Percentiles rank a stretch among this genome's conserved stretches.
Conservation (phyloP, 2,329 filamentous ascomycete genomes). For the Venturia carpophila region DNA sequence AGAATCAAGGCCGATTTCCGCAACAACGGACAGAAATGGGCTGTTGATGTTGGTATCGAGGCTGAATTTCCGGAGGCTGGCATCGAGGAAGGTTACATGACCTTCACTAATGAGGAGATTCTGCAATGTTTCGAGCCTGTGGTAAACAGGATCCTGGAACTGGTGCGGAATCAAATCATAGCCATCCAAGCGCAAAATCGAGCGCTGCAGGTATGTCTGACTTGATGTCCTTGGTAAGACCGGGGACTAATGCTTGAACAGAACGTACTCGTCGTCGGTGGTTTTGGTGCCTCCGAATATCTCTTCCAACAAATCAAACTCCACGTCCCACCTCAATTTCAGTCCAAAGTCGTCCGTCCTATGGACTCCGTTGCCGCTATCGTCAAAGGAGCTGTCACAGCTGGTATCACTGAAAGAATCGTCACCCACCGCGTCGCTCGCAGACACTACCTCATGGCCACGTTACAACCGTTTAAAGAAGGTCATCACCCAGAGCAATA, state of each 20-base stretch:
- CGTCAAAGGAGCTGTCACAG: conserved; percentile 95
- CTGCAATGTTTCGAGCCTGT: conserved; percentile 98
- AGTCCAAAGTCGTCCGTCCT: conserved; percentile 93
- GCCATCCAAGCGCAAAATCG: conserved; percentile 97
- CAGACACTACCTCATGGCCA: conserved; percentile 98
- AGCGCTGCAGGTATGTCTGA: conserved; percentile 59
- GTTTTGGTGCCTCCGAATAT: conserved; percentile 96
- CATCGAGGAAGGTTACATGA: conserved; percentile 99
- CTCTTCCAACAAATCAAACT: conserved; percentile 99
- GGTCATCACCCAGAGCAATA: conserved; percentile 98
- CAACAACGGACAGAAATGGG: conserved; percentile 99
- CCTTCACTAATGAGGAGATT: conserved; percentile 98
- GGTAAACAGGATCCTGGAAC: conserved; percentile 90
- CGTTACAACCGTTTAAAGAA: conserved; percentile 96
- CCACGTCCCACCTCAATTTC: conserved; percentile 95
- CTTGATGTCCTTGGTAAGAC: too few relatives aligned
- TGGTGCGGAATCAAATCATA: conserved; percentile 97
- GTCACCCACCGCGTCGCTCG: conserved; percentile 95
- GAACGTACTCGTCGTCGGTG: conserved; percentile 95
- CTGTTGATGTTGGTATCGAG: conserved; percentile 96
- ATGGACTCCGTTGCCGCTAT: conserved; percentile 99
- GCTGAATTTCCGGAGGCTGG: conserved; percentile 95
- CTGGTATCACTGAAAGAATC: conserved; percentile 93
- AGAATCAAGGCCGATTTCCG: conserved; percentile 99
- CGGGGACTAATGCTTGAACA: conserved; percentile 30